phyloP scores from a whole-genome alignment of 495 filamentous ascomycete genomes.

The Penicillium ucsense region DNA sequence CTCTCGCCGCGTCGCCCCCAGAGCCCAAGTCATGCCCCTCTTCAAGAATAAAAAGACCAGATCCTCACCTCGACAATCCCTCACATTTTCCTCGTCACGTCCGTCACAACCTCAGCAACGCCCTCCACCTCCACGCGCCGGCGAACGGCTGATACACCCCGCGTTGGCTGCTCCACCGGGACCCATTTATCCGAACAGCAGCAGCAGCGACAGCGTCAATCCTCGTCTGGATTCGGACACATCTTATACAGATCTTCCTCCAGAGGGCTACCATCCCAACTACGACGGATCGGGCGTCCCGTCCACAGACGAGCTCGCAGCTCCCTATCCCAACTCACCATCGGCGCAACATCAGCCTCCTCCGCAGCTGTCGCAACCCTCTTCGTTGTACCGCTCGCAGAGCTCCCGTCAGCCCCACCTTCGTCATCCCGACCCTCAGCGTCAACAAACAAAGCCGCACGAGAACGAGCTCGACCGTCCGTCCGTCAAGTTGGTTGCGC shows the following conservation, averaged over 20 bases:
- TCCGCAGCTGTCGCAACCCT: conserved; percentile 11
- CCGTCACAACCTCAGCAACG: conserved; percentile 4
- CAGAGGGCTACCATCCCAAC: conserved; percentile 3
- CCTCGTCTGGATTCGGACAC: conserved; percentile 5
- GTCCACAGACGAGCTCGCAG: neutral
- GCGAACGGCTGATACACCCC: conserved; percentile 21
- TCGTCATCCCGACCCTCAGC: conserved; percentile 1
- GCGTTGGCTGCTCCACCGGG: conserved; percentile 12
- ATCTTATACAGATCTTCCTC: conserved; percentile 12
- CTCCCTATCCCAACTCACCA: neutral
- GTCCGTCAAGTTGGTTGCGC: conserved; percentile 11
- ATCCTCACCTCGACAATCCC: conserved; percentile 8
- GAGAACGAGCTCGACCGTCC: conserved; percentile 13
- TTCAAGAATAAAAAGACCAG: conserved; percentile 19
- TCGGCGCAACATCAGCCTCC: neutral
- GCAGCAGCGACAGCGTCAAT: conserved; percentile 2
- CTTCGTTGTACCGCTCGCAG: conserved; percentile 20
- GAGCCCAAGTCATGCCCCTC: conserved; percentile 17
- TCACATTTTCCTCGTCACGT: conserved; percentile 1
- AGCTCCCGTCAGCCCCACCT: conserved; percentile 21
- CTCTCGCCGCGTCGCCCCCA: too few relatives aligned
- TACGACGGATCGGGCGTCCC: neutral
- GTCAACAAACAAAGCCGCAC: too few relatives aligned
- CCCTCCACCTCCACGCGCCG: conserved; percentile 17
- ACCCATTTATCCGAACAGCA: conserved; percentile 4